phyloP scores from a whole-genome alignment of 768 basidiomycete genomes.

The Agrocybe praecox region DNA sequence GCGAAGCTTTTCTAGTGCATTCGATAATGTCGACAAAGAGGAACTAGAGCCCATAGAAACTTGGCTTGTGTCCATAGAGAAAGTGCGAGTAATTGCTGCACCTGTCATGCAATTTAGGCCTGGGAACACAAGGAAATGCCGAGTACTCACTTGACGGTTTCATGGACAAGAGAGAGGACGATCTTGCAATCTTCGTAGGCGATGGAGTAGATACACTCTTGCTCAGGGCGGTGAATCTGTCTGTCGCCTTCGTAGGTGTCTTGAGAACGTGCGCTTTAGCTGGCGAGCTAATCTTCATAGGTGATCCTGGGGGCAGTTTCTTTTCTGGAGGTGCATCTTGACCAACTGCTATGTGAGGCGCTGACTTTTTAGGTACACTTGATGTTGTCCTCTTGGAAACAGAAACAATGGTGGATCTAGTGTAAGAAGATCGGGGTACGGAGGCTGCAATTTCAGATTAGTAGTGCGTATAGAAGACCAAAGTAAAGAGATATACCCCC shows the following conservation, averaged over 20 bases:
- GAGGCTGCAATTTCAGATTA: background rate
- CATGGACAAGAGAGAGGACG: conserved; percentile 29
- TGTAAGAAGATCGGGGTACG: background rate
- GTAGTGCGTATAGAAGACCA: background rate
- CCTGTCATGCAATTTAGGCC: conserved; percentile 10
- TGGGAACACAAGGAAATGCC: background rate
- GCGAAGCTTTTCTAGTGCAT: conserved; percentile 70
- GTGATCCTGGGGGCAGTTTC: conserved; percentile 29
- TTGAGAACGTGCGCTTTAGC: conserved; percentile 2
- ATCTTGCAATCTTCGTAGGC: conserved; percentile 33
- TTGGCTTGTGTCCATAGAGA: conserved; percentile 21
- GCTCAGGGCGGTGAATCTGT: conserved; percentile 4
- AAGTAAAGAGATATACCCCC: background rate
- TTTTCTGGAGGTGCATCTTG: conserved; percentile 1
- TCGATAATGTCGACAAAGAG: conserved; percentile 65
- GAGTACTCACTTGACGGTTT: conserved; percentile 29
- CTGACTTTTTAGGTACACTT: conserved; percentile 10
- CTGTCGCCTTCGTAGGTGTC: conserved; percentile 3
- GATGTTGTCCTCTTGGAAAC: conserved; percentile 18
- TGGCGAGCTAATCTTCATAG: conserved; percentile 35
- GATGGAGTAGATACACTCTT: conserved; percentile 28
- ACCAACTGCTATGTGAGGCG: background rate
- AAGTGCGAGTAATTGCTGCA: conserved; percentile 24
- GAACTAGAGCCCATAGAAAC: conserved; percentile 32
- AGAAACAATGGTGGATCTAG: conserved; percentile 6